Conservation (phyloP, 139 green algal species). For the Chlamydomonas sp. region DNA sequence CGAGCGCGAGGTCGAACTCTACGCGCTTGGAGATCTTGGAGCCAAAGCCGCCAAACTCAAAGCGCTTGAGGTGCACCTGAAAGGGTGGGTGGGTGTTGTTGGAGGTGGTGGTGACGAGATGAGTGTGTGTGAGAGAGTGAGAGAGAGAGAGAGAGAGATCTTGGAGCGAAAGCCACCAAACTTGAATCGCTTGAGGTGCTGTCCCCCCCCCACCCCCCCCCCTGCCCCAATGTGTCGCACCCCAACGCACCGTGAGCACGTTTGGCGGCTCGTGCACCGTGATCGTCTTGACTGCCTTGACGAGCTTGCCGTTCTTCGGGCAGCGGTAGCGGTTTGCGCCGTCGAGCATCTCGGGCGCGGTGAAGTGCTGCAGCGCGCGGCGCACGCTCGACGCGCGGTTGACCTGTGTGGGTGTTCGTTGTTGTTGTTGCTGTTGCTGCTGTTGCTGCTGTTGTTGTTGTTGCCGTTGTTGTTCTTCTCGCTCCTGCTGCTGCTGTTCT, state of each 20-base stretch:
- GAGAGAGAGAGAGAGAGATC: no score
- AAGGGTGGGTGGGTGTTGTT: no score
- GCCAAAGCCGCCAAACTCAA: slow-evolving; percentile 69
- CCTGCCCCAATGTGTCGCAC: no score
- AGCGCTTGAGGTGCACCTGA: slow-evolving; percentile 86
- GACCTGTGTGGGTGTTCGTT: not conserved
- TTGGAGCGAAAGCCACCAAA: no score
- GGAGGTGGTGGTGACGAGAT: no score
- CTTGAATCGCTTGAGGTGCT: no score
- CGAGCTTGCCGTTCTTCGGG: slow-evolving; percentile 65
- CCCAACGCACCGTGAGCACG: slow-evolving; percentile 74
- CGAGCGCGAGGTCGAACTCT: slow-evolving; percentile 64
- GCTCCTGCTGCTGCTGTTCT: no score
- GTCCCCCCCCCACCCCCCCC: no score
- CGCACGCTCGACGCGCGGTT: slow-evolving; percentile 43
- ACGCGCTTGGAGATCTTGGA: slow-evolving; percentile 62
- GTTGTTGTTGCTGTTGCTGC: not conserved
- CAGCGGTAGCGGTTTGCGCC: slow-evolving; percentile 86
- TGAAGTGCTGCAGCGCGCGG: slow-evolving; percentile 72
- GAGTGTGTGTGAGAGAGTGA: no score
- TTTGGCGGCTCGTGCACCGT: slow-evolving; percentile 70
- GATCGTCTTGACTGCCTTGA: slow-evolving; percentile 68
- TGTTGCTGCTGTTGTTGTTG: not conserved
- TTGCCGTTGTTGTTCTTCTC: no score
- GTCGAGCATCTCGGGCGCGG: slow-evolving; percentile 65